These are phyloP conservation scores for Malus hybrid DNA, from an alignment of 331 rosid species.

Conservation along the genomic window DNA sequence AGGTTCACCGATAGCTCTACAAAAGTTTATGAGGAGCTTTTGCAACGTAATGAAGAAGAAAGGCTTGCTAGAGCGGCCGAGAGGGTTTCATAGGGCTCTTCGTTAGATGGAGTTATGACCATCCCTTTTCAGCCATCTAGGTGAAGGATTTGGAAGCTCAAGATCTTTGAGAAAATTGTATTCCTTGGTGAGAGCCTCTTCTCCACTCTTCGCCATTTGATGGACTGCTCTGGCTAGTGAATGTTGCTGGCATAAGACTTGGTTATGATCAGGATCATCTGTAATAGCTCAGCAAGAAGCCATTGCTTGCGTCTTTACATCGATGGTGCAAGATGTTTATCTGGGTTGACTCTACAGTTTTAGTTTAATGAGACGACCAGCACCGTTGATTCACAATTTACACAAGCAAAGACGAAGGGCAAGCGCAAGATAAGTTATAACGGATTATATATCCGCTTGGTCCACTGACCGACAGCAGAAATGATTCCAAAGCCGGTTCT, in stretches of 20 bases:
- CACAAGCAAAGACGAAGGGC: not conserved
- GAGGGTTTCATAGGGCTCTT: constrained; percentile 26
- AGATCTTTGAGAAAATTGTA: not conserved
- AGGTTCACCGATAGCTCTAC: constrained; percentile 56
- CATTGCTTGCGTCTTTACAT: not conserved
- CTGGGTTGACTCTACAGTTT: not conserved
- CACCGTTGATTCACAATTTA: not conserved
- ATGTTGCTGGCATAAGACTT: not conserved
- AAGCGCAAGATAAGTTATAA: not conserved
- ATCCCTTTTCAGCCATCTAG: constrained; percentile 6
- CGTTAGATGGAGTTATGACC: not conserved
- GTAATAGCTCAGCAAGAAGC: not conserved
- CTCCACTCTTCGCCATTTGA: not conserved
- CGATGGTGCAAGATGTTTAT: not conserved
- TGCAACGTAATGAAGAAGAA: constrained; percentile 66
- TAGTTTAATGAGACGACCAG: not conserved
- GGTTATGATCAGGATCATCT: not conserved
- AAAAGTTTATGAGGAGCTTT: constrained; percentile 64
- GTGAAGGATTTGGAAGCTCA: constrained; percentile 1
- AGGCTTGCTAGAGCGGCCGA: constrained; percentile 27
- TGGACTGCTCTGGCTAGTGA: constrained; percentile 8
- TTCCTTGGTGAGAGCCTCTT: not conserved
- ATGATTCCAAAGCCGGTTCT: not conserved
- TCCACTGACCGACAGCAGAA: not conserved
- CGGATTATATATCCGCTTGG: not conserved